Conservation (phyloP, 2,329 filamentous ascomycete genomes). For the Leptographium radiaticola region DNA sequence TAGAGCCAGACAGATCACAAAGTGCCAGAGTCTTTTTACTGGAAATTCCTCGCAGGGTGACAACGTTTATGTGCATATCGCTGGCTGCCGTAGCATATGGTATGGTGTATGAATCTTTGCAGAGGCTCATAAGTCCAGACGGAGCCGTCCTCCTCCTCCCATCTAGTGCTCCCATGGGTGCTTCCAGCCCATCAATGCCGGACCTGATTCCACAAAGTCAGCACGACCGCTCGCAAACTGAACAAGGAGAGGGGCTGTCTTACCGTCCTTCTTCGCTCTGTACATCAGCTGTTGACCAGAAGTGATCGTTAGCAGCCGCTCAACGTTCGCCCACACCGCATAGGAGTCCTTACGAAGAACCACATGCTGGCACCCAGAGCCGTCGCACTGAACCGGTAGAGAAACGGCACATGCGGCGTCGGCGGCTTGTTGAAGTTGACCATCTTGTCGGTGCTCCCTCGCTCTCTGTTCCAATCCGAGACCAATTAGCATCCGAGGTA, state of each 20-base stretch:
- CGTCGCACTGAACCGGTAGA: constrained; percentile 80
- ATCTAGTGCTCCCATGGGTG: constrained; percentile 90
- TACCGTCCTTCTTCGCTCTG: constrained; percentile 88
- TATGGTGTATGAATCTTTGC: too few species aligned
- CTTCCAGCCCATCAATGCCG: constrained; percentile 81
- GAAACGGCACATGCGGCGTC: constrained; percentile 33
- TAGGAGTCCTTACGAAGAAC: constrained; percentile 64
- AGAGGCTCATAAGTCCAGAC: too few species aligned
- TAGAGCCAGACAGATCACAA: neutral
- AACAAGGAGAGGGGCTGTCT: constrained; percentile 6
- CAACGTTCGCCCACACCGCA: neutral
- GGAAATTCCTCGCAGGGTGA: too few species aligned
- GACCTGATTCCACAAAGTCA: constrained; percentile 28
- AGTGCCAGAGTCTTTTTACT: too few species aligned
- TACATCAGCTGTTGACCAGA: constrained; percentile 65
- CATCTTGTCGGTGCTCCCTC: neutral
- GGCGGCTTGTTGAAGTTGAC: constrained; percentile 13
- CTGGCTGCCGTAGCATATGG: too few species aligned
- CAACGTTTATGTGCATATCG: too few species aligned
- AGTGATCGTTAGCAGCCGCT: constrained; percentile 3
- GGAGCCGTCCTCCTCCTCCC: neutral
- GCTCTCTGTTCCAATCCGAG: too few species aligned
- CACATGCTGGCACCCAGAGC: constrained; percentile 93
- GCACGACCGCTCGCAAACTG: neutral
- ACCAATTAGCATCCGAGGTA: neutral